Evolutionary conservation across 2,329 filamentous ascomycete genomes (phyloP).

Genomic region (Monilinia polystroma): DNA sequence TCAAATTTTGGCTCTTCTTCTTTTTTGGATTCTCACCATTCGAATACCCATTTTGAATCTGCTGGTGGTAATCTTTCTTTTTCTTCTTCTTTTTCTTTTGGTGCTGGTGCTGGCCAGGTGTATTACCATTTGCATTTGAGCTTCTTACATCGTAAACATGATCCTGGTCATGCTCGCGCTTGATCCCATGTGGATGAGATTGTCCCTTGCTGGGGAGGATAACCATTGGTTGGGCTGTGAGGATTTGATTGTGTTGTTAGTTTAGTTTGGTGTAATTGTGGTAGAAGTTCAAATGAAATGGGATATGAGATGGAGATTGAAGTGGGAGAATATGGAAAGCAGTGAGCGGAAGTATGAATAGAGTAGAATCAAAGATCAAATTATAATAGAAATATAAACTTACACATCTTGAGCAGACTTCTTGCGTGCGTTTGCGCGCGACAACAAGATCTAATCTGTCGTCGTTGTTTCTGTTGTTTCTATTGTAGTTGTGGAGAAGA

Average conservation of each 20-base stretch:
- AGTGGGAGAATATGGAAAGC: not conserved
- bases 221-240: conserved; percentile 2
- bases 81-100: conserved; percentile 1
- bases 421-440: not conserved
- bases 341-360: not conserved
- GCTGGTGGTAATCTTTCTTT: not conserved
- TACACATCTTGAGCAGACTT: conserved; percentile 3
- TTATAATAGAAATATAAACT: not conserved
- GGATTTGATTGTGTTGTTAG: not conserved
- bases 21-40: not conserved
- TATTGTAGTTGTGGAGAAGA: not conserved
- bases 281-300: not conserved
- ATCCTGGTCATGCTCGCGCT: conserved; percentile 13
- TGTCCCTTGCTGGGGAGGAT: not conserved
- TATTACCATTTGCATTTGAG: not conserved
- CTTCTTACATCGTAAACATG: not conserved
- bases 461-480: not conserved
- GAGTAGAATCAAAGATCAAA: not conserved
- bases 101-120: not conserved
- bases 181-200: not conserved
- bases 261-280: not conserved
- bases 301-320: not conserved
- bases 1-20: conserved; percentile 14
- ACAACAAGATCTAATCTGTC: not conserved
- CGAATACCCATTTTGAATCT: not conserved